These are phyloP conservation scores for Kazachstania taianensis DNA, from an alignment of 805 yeast species.

Conservation along the genomic window DNA sequence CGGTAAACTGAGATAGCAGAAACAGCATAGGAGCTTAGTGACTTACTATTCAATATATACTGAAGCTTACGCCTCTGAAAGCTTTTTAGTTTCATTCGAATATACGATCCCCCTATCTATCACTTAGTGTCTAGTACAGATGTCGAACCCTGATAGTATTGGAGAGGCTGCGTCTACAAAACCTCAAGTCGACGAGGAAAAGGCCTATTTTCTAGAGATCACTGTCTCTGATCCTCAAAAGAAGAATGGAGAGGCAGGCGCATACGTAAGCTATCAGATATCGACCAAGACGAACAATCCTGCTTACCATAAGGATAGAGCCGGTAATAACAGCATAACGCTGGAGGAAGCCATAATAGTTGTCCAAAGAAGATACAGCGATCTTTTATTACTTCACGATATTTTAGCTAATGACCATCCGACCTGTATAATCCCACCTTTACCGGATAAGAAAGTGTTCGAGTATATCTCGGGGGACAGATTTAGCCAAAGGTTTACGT, in stretches of 20 bases:
- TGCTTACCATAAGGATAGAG: constrained; percentile 17
- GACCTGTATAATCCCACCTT: constrained; percentile 79
- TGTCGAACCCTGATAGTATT: too few relatives aligned
- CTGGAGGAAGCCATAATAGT: constrained; percentile 17
- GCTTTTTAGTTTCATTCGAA: too few relatives aligned
- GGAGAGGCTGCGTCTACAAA: too few relatives aligned
- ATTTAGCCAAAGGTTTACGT: constrained; percentile 74
- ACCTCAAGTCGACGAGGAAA: too few relatives aligned
- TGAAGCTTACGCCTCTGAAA: too few relatives aligned
- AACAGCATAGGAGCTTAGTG: too few relatives aligned
- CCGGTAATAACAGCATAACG: background rate
- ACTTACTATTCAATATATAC: too few relatives aligned
- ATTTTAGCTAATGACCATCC: constrained; percentile 72
- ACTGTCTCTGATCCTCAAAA: constrained; percentile 29
- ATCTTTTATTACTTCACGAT: constrained; percentile 69
- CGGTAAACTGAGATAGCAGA: too few relatives aligned
- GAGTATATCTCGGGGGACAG: constrained; percentile 93
- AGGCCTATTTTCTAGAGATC: too few relatives aligned
- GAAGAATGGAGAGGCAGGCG: constrained; percentile 19
- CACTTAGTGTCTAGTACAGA: too few relatives aligned
- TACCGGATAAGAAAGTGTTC: constrained; percentile 84
- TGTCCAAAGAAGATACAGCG: constrained; percentile 64
- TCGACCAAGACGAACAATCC: constrained; percentile 26
- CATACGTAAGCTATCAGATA: constrained; percentile 26
- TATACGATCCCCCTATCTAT: too few relatives aligned